Percentiles rank a stretch among this genome's conserved stretches.
Evolutionary conservation across 495 filamentous ascomycete species (phyloP).

Genomic region (Penicillium egyptiacum): DNA sequence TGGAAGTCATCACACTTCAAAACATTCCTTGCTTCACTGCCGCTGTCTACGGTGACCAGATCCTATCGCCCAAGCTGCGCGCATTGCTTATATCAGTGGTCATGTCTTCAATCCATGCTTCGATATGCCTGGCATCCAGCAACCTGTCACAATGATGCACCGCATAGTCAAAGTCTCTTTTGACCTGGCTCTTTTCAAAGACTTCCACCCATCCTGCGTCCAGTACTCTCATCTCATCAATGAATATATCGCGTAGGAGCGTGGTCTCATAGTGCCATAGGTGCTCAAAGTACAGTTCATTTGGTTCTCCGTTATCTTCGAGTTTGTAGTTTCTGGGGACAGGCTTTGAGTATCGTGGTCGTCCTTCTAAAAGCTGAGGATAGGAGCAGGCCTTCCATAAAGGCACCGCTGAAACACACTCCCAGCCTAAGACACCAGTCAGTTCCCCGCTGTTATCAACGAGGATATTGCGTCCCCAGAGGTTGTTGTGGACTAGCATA

Average conservation of each 20-base stretch:
- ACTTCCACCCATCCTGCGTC: conserved; percentile 23
- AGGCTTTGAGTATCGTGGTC: conserved; percentile 26
- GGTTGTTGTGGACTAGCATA: conserved; percentile 39
- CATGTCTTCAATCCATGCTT: not conserved
- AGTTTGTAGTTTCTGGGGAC: conserved; percentile 25
- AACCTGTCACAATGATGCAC: not conserved
- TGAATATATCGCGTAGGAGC: conserved; percentile 30
- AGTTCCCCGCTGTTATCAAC: conserved; percentile 43
- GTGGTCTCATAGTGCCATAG: conserved; percentile 35
- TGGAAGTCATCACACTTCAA: too few relatives aligned
- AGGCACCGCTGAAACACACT: conserved; percentile 50
- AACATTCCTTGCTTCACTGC: too few relatives aligned
- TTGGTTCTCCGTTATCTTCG: conserved; percentile 24
- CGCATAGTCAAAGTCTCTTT: conserved; percentile 15
- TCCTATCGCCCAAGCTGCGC: not conserved
- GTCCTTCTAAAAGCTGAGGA: conserved; percentile 42
- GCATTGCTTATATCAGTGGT: not conserved
- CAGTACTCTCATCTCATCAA: conserved; percentile 30
- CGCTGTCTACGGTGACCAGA: too few relatives aligned
- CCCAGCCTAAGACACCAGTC: conserved; percentile 55
- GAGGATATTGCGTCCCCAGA: conserved; percentile 52
- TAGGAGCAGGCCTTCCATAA: conserved; percentile 46
- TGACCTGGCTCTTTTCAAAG: conserved; percentile 4
- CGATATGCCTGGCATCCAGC: not conserved
- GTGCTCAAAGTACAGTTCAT: conserved; percentile 25